phyloP scores from a whole-genome alignment of 139 green algal genomes.

The Asterochloris sp. region DNA sequence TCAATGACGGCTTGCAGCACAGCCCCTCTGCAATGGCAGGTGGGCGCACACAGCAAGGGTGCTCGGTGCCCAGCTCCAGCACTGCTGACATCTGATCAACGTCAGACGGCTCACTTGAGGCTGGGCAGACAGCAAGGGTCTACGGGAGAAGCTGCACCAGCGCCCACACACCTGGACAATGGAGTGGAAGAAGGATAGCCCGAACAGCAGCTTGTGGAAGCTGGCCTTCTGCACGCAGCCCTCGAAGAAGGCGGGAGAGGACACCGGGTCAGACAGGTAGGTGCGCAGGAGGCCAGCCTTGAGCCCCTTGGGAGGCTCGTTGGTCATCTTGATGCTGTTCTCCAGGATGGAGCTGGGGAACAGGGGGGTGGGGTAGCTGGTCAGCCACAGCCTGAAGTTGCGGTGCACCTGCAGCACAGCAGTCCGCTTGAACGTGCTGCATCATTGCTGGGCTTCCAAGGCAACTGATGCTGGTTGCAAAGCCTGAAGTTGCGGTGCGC shows the following conservation, averaged over 20 bases:
- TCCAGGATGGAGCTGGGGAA: conserved; percentile 71
- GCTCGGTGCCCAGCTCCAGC: no score
- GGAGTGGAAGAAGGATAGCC: conserved; percentile 70
- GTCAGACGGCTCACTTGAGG: no score
- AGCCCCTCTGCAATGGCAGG: neutral
- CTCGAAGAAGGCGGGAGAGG: conserved; percentile 41
- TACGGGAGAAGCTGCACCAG: no score
- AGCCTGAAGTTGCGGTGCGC: conserved; percentile 76
- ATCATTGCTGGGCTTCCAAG: no score
- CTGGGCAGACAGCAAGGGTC: no score
- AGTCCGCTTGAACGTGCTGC: no score
- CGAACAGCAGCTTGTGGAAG: conserved; percentile 74
- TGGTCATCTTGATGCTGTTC: conserved; percentile 73
- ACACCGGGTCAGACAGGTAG: conserved; percentile 61
- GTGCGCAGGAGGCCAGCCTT: conserved; percentile 67
- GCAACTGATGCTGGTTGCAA: conserved; percentile 29
- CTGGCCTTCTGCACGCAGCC: conserved; percentile 39
- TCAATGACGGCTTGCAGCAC: neutral
- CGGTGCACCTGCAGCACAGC: conserved; percentile 41
- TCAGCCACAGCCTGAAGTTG: conserved; percentile 85
- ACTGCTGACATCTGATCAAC: no score
- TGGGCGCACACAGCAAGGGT: no score
- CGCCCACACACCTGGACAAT: conserved; percentile 47
- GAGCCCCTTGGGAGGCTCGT: conserved; percentile 75
- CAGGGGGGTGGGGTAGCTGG: conserved; percentile 63